A percentile compares a stretch with the other conserved stretches of the same genome.
phyloP scores from a whole-genome alignment of 78 protist species.

The Dictyostelium discoideum region dicty_2.7 NC_007088.5:4317501-4318000 shows the following conservation, averaged over 20 bases:
- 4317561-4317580: constrained; percentile 18
- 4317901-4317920: background rate
- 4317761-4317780: background rate
- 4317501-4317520: constrained; percentile 14
- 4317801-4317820: no score
- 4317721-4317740: background rate
- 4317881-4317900: background rate
- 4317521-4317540: constrained; percentile 13
- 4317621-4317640: background rate
- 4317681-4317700: background rate
- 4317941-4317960: background rate
- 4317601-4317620: background rate
- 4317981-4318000: background rate
- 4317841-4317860: no score
- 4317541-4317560: constrained; percentile 42
- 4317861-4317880: background rate
- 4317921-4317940: background rate
- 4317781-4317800: background rate
- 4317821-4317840: background rate
- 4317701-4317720: background rate
- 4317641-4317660: background rate
- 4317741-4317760: background rate
- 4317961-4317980: background rate
- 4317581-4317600: constrained; percentile 16
- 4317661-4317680: background rate